Percentiles rank a stretch among this genome's conserved stretches.
These are phyloP conservation scores for Suillus decipiens DNA, from an alignment of 768 basidiomycete species.

Conservation along the genomic window DNA sequence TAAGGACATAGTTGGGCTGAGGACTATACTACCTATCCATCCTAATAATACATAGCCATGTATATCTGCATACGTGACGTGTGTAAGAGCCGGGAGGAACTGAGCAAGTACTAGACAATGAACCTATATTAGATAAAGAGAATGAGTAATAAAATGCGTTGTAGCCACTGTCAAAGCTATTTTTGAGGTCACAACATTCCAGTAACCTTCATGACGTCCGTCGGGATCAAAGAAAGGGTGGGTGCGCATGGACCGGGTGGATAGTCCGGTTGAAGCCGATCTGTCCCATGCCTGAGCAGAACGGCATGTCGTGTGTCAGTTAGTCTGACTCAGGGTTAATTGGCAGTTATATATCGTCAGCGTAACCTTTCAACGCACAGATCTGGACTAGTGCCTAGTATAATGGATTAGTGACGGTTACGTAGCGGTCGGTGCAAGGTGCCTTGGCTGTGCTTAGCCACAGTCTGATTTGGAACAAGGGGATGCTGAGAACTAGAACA, in stretches of 20 bases:
- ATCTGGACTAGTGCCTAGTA: neutral
- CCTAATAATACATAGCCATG: neutral
- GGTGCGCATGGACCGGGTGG: neutral
- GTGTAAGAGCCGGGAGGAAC: neutral
- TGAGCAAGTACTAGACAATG: neutral
- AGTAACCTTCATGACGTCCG: neutral
- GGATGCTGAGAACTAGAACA: constrained; percentile 9
- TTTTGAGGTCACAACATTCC: neutral
- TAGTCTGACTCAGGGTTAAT: neutral
- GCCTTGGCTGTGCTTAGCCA: constrained; percentile 4
- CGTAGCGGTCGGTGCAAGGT: neutral
- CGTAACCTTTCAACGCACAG: neutral
- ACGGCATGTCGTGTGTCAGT: neutral
- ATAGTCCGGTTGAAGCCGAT: neutral
- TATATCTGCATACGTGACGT: neutral
- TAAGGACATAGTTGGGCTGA: neutral
- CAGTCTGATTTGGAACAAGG: constrained; percentile 19
- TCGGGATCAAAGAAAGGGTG: neutral
- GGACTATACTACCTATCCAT: neutral
- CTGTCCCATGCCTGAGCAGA: neutral
- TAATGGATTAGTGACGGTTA: constrained; percentile 4
- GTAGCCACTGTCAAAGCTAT: neutral
- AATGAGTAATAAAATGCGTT: neutral
- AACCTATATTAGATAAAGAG: neutral
- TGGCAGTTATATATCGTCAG: neutral